Conservation (phyloP, 2,329 filamentous ascomycete genomes). For the Dichotomopilus funicola region DNA sequence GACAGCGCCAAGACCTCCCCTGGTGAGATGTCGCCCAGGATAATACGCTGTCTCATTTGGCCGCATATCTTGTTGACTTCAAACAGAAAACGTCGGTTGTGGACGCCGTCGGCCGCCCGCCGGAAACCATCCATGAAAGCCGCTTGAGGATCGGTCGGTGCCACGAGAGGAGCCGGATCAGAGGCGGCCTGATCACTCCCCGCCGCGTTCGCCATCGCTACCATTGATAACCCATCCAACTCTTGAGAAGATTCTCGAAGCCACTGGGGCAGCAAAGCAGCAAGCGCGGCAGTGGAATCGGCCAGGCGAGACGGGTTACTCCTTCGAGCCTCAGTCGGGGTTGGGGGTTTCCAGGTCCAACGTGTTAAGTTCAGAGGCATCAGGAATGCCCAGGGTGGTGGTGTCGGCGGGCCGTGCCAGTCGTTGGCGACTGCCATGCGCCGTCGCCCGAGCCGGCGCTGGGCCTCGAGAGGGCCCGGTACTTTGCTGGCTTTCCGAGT, state of each 20-base stretch:
- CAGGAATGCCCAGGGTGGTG: constrained; percentile 42
- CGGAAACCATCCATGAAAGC: constrained; percentile 10
- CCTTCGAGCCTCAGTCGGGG: constrained; percentile 17
- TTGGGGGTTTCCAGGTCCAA: constrained; percentile 49
- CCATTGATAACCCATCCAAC: neutral
- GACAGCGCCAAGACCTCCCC: constrained; percentile 5
- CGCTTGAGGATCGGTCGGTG: neutral
- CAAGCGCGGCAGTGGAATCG: constrained; percentile 3
- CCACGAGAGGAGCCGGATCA: neutral
- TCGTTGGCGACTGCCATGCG: constrained; percentile 45
- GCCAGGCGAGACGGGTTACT: constrained; percentile 19
- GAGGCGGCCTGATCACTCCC: neutral
- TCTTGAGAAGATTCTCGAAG: neutral
- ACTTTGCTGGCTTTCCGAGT: constrained; percentile 34
- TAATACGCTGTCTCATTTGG: constrained; percentile 14
- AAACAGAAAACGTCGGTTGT: constrained; percentile 1
- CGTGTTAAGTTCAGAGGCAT: constrained; percentile 38
- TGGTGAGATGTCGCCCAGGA: constrained; percentile 11
- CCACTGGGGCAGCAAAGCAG: constrained; percentile 13
- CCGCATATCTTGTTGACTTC: constrained; percentile 24
- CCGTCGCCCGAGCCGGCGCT: constrained; percentile 46
- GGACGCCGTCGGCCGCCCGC: constrained; percentile 1
- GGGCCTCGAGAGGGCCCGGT: constrained; percentile 49
- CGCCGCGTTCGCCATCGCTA: neutral
- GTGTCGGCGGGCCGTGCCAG: constrained; percentile 34